Evolutionary conservation across 768 basidiomycete species (phyloP).

Genomic region (Russula sp.): DNA sequence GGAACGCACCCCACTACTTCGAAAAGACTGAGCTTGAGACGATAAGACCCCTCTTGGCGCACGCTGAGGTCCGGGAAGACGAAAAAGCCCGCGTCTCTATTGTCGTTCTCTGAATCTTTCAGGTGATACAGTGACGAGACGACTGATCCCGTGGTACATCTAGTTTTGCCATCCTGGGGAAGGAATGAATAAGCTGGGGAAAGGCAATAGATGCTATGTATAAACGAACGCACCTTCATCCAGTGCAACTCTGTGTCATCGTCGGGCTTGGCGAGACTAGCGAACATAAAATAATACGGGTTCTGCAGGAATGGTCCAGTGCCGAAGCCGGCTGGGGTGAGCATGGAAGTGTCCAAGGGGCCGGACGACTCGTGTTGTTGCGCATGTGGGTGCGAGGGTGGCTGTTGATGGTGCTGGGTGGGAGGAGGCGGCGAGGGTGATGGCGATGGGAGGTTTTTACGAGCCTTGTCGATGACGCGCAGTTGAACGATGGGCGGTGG

Average conservation of each 20-base stretch:
- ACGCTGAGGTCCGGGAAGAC: slow-evolving; percentile 95
- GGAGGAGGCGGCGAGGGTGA: slow-evolving; percentile 29
- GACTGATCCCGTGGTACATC: slow-evolving; percentile 87
- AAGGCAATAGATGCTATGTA: no score
- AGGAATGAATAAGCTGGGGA: no score
- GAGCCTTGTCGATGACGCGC: slow-evolving; percentile 69
- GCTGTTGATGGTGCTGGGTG: slow-evolving; percentile 18
- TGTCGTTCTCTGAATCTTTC: slow-evolving; percentile 58
- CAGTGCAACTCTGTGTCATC: slow-evolving; percentile 88
- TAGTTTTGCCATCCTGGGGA: slow-evolving; percentile 76
- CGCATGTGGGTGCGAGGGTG: slow-evolving; percentile 7
- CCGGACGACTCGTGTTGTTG: slow-evolving; percentile 15
- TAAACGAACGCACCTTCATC: slow-evolving; percentile 53
- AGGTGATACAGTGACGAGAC: slow-evolving; percentile 90
- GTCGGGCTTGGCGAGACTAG: slow-evolving; percentile 83
- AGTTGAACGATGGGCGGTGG: slow-evolving; percentile 97
- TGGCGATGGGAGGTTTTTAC: slow-evolving; percentile 34
- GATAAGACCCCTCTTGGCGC: slow-evolving; percentile 87
- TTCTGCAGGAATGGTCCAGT: slow-evolving; percentile 74
- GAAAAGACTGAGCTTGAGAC: slow-evolving; percentile 70
- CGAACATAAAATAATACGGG: slow-evolving; percentile 96
- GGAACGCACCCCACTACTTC: slow-evolving; percentile 84
- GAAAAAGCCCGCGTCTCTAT: slow-evolving; percentile 84
- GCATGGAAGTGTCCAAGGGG: slow-evolving; percentile 26
- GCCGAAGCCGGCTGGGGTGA: slow-evolving; percentile 37